Evolutionary conservation across 164 flowering plant genomes (phyloP).

Genomic region (grape (Vitis vinifera)): ASM3070453v1 NC_081812.1:3746501-3747000

Average conservation of each 20-base stretch:
- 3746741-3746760: conserved; percentile 52
- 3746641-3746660: conserved; percentile 46
- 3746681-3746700: conserved; percentile 54
- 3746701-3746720: conserved; percentile 53
- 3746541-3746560: conserved; percentile 69
- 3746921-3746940: conserved; percentile 29
- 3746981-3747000: conserved; percentile 37
- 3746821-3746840: conserved; percentile 85
- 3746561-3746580: conserved; percentile 45
- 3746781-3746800: conserved; percentile 85
- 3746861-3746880: conserved; percentile 60
- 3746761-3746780: conserved; percentile 97
- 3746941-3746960: conserved; percentile 48
- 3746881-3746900: conserved; percentile 58
- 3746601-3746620: conserved; percentile 60
- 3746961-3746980: conserved; percentile 81
- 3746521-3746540: conserved; percentile 65
- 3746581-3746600: conserved; percentile 66
- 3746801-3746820: conserved; percentile 80
- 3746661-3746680: conserved; percentile 48
- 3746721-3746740: conserved; percentile 21
- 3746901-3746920: conserved; percentile 60
- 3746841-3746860: conserved; percentile 69
- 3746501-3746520: conserved; percentile 65
- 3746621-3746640: conserved; percentile 66